These are phyloP conservation scores for Cochlearia excelsa DNA, from an alignment of 345 rosid genomes.

Conservation along the genomic window DNA sequence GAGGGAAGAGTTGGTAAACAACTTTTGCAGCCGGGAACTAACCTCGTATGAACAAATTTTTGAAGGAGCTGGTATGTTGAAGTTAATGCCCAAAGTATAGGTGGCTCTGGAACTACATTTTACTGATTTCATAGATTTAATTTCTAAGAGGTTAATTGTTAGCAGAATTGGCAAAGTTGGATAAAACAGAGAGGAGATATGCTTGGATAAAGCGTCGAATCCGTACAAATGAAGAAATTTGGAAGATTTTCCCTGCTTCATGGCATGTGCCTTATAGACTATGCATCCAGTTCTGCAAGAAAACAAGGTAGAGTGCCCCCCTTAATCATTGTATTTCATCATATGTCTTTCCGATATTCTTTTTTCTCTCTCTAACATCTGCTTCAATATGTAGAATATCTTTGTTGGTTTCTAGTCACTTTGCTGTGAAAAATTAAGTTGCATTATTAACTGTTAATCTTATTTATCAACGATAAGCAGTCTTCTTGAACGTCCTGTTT, in stretches of 20 bases:
- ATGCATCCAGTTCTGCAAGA: constrained; percentile 92
- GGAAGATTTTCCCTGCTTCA: constrained; percentile 91
- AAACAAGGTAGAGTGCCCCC: constrained; percentile 60
- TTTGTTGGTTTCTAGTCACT: constrained; percentile 5
- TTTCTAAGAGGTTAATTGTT: constrained; percentile 17
- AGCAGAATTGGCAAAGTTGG: constrained; percentile 90
- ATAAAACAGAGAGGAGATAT: constrained; percentile 90
- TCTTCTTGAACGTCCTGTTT: constrained; percentile 13
- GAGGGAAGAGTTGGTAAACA: constrained; percentile 97
- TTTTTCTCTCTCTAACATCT: constrained; percentile 14
- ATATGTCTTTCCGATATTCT: constrained; percentile 5
- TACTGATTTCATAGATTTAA: constrained; percentile 9
- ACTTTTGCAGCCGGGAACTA: constrained; percentile 94
- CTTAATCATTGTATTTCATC: constrained; percentile 7
- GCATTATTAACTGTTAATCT: constrained; percentile 11
- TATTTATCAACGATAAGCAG: constrained; percentile 12
- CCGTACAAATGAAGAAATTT: constrained; percentile 91
- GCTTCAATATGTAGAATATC: not conserved
- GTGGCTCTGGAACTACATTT: constrained; percentile 16
- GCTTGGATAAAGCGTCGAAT: constrained; percentile 98
- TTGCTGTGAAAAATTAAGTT: constrained; percentile 11
- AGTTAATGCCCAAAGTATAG: constrained; percentile 22
- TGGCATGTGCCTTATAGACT: constrained; percentile 98
- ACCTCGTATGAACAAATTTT: constrained; percentile 97
- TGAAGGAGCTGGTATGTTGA: constrained; percentile 93